Evolutionary conservation across 202 grass and related monocot species (phyloP).

Genomic region (Hordeum pubiflorum): DNA sequence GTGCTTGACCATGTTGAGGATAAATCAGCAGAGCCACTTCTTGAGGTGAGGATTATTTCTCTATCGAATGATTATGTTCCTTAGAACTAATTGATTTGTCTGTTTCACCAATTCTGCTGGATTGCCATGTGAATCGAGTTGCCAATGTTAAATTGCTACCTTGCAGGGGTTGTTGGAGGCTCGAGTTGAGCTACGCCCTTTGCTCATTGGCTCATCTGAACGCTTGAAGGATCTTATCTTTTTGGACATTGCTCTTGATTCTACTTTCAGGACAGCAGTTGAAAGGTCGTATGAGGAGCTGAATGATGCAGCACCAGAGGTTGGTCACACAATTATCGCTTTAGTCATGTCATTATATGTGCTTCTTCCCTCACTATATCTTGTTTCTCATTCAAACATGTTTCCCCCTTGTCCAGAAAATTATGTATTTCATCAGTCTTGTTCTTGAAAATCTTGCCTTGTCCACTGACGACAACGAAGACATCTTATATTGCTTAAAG

Average conservation of each 20-base stretch:
- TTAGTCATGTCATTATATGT: not conserved
- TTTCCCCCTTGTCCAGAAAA: constrained; percentile 59
- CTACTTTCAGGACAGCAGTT: constrained; percentile 81
- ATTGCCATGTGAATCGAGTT: constrained; percentile 11
- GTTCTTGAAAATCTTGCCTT: constrained; percentile 98
- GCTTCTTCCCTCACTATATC: not conserved
- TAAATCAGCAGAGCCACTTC: constrained; percentile 64
- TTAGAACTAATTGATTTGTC: not conserved
- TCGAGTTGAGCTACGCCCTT: constrained; percentile 67
- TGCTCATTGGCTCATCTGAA: constrained; percentile 60
- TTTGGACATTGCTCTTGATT: constrained; percentile 98
- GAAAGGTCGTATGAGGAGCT: constrained; percentile 85
- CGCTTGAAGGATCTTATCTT: constrained; percentile 94
- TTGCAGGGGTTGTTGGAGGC: constrained; percentile 82
- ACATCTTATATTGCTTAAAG: constrained; percentile 88
- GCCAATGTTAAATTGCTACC: constrained; percentile 19
- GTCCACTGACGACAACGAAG: constrained; percentile 84
- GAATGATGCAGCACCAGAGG: constrained; percentile 64
- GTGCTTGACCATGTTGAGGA: constrained; percentile 89
- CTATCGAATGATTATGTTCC: constrained; percentile 19
- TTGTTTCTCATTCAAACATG: constrained; percentile 27
- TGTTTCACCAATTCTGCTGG: not conserved
- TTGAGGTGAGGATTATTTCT: constrained; percentile 57
- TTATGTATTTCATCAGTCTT: constrained; percentile 88
- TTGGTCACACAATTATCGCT: constrained; percentile 24